Evolutionary conservation across 768 basidiomycete genomes (phyloP).

Genomic region (Hericium alpestre): DNA sequence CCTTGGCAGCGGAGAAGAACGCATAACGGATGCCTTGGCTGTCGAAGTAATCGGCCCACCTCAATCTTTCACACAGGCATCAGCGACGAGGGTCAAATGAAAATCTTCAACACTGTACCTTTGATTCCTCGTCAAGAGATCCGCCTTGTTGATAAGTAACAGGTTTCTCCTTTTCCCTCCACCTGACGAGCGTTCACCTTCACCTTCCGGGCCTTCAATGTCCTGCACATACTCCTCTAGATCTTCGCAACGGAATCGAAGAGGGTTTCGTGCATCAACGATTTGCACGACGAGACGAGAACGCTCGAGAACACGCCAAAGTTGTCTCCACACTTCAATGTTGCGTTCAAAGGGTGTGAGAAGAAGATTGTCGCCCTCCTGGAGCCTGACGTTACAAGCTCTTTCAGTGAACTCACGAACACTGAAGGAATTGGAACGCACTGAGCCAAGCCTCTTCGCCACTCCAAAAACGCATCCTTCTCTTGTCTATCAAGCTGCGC

Average conservation of each 20-base stretch:
- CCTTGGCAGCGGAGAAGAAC: slow-evolving; percentile 90
- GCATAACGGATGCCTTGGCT: slow-evolving; percentile 64
- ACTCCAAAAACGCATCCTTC: slow-evolving; percentile 82
- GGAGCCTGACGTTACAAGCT: slow-evolving; percentile 41
- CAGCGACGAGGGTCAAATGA: not conserved
- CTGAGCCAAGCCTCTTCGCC: slow-evolving; percentile 88
- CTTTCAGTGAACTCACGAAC: not conserved
- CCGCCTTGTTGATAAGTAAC: slow-evolving; percentile 91
- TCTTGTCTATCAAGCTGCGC: slow-evolving; percentile 81
- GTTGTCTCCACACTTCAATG: slow-evolving; percentile 94
- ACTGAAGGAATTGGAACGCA: slow-evolving; percentile 30
- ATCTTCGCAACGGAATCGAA: slow-evolving; percentile 87
- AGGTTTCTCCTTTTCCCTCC: slow-evolving; percentile 64
- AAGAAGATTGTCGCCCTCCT: slow-evolving; percentile 79
- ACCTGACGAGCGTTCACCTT: slow-evolving; percentile 72
- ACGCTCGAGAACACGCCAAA: slow-evolving; percentile 94
- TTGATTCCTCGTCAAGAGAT: slow-evolving; percentile 79
- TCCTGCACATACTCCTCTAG: slow-evolving; percentile 78
- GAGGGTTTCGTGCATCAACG: slow-evolving; percentile 90
- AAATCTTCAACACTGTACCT: slow-evolving; percentile 40
- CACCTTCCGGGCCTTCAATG: slow-evolving; percentile 74
- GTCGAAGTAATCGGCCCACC: slow-evolving; percentile 93
- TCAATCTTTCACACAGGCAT: slow-evolving; percentile 33
- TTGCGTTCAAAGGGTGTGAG: slow-evolving; percentile 96
- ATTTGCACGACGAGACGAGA: slow-evolving; percentile 94